phyloP scores from a whole-genome alignment of 805 yeast species.

The Zygoascus flipseniorum region DNA sequence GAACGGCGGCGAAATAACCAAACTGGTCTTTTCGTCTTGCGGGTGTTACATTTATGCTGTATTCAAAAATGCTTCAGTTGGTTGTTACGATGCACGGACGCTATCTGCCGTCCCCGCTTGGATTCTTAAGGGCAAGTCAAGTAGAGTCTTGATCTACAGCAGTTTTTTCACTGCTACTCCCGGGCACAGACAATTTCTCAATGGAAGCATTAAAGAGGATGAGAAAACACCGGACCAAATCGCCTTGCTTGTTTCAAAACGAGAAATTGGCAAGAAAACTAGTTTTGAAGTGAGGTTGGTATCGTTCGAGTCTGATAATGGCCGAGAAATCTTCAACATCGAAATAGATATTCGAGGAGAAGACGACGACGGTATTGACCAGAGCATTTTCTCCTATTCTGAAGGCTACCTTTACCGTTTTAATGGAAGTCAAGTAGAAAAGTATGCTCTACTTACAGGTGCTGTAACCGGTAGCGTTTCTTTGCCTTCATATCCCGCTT shows the following conservation, averaged over 20 bases:
- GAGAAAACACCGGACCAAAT: neutral
- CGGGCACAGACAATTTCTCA: constrained; percentile 1
- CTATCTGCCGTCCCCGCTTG: constrained; percentile 1
- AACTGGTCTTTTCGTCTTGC: constrained; percentile 4
- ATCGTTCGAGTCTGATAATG: constrained; percentile 10
- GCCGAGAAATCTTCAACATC: neutral
- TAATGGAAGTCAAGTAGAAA: neutral
- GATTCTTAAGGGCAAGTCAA: constrained; percentile 12
- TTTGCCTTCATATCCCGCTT: neutral
- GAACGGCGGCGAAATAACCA: constrained; percentile 3
- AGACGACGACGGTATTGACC: constrained; percentile 3
- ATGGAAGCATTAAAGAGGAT: constrained; percentile 8
- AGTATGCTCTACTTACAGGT: neutral
- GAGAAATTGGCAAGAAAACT: constrained; percentile 13
- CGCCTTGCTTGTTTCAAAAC: constrained; percentile 9
- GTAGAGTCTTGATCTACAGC: constrained; percentile 7
- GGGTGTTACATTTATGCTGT: constrained; percentile 6
- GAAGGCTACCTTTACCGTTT: constrained; percentile 12
- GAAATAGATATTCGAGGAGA: constrained; percentile 9
- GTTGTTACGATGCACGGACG: constrained; percentile 6
- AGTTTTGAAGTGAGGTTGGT: constrained; percentile 14
- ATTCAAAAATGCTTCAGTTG: constrained; percentile 7
- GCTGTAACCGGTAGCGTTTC: neutral
- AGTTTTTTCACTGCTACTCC: constrained; percentile 6
- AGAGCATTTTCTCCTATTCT: constrained; percentile 9